Evolutionary conservation across 2,329 filamentous ascomycete species (phyloP).

Genomic region (Arthrobotrys sinensis): DNA sequence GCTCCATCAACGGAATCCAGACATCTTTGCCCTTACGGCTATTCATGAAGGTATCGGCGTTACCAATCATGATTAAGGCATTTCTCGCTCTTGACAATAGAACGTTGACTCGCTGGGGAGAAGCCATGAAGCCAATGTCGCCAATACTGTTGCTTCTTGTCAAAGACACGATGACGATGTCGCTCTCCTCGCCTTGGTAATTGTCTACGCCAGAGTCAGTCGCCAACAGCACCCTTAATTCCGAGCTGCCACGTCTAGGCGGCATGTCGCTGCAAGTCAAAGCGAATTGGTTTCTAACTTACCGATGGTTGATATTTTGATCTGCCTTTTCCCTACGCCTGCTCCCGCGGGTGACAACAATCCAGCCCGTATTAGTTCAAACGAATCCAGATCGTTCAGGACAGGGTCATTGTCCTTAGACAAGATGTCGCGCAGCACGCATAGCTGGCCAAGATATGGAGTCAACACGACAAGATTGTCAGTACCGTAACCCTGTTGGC

Average conservation of each 20-base stretch:
- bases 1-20: conserved; percentile 75
- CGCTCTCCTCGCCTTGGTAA: conserved; percentile 82
- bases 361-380: conserved; percentile 76
- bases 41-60: conserved; percentile 77
- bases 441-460: conserved; percentile 80
- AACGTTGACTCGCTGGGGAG: conserved; percentile 72
- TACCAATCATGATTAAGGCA: conserved; percentile 79
- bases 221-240: conserved; percentile 28
- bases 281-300: conserved; percentile 64
- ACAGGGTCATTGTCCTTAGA: conserved; percentile 75
- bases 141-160: conserved; percentile 76
- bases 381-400: conserved; percentile 78
- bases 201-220: conserved; percentile 73
- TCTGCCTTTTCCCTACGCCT: conserved; percentile 70
- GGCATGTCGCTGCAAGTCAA: conserved; percentile 21
- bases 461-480: conserved; percentile 78
- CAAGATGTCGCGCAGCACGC: conserved; percentile 73
- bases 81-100: conserved; percentile 79
- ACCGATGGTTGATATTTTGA: conserved; percentile 80
- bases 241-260: conserved; percentile 12
- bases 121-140: conserved; percentile 80
- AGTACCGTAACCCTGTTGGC: conserved; percentile 79
- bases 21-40: conserved; percentile 73
- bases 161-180: conserved; percentile 79
- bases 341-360: conserved; percentile 73